These are phyloP conservation scores for Rhizopogon hawkerae DNA, from an alignment of 1,284 basidiomycete species.

Conservation along the genomic window DNA sequence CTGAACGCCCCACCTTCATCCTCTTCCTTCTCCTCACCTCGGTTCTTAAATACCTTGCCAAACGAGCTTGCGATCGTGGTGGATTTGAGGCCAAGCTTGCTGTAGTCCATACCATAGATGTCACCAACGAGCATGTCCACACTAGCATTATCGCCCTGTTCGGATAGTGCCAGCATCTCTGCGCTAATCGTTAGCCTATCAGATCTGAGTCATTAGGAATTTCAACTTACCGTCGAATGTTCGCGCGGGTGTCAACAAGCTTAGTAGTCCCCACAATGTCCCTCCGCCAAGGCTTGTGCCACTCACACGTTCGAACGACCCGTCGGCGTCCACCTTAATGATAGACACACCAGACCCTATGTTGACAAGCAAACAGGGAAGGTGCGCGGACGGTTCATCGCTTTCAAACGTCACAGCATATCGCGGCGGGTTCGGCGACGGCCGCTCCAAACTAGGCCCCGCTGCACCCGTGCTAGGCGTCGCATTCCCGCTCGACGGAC, in stretches of 20 bases:
- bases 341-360: conserved; percentile 98
- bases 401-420: conserved; percentile 83
- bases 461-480: conserved; percentile 8
- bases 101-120: conserved; percentile 95
- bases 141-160: conserved; percentile 85
- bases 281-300: conserved; percentile 98
- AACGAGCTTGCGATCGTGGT: conserved; percentile 98
- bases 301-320: conserved; percentile 91
- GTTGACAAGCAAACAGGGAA: conserved; percentile 96
- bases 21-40: conserved; percentile 46
- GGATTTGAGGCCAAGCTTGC: conserved; percentile 90
- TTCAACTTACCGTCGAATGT: conserved; percentile 82
- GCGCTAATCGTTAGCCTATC: conserved; percentile 16
- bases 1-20: conserved; percentile 54
- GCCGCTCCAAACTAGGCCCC: conserved; percentile 60
- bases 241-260: conserved; percentile 89
- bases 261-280: conserved; percentile 96
- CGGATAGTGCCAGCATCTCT: conserved; percentile 96
- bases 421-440: conserved; percentile 85
- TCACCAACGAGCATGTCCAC: conserved; percentile 99
- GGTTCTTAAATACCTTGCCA: conserved; percentile 97
- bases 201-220: conserved; percentile 4
- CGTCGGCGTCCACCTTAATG: conserved; percentile 94
- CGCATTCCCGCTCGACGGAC: conserved; percentile 7
- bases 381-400: conserved; percentile 70